Conservation (phyloP, 805 yeast species). For the Sporopachydermia lactativora region DNA sequence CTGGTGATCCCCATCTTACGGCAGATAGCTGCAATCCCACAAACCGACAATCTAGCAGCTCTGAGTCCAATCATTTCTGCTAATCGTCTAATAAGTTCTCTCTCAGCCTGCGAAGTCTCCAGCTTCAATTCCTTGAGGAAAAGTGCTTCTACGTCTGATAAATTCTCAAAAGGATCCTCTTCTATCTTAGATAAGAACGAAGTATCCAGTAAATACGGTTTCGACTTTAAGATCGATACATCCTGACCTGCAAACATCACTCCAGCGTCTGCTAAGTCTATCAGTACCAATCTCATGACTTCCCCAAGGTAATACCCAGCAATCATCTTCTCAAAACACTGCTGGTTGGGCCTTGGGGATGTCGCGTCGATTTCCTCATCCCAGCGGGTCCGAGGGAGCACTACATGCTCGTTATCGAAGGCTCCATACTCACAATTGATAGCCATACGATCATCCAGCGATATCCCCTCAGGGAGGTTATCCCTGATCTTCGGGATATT, state of each 20-base stretch:
- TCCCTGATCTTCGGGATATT: constrained; percentile 77
- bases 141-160: constrained; percentile 57
- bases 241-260: constrained; percentile 61
- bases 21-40: constrained; percentile 93
- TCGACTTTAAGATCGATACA: constrained; percentile 37
- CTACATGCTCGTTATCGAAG: constrained; percentile 76
- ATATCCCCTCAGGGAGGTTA: constrained; percentile 45
- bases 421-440: constrained; percentile 98
- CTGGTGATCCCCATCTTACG: constrained; percentile 60
- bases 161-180: constrained; percentile 77
- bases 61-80: constrained; percentile 85
- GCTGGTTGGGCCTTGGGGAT: constrained; percentile 95
- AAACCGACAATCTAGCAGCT: constrained; percentile 81
- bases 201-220: constrained; percentile 71
- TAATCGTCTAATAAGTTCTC: constrained; percentile 66
- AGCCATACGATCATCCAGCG: constrained; percentile 65
- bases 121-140: constrained; percentile 47
- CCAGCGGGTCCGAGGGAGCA: constrained; percentile 82
- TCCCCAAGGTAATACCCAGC: constrained; percentile 96
- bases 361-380: constrained; percentile 69
- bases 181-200: constrained; percentile 80
- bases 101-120: constrained; percentile 59
- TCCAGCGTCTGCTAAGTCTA: constrained; percentile 56
- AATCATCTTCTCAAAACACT: constrained; percentile 92
- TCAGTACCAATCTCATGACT: constrained; percentile 61